Conservation (phyloP, 140 eudicot species). For the Senecio squalidus region DNA sequence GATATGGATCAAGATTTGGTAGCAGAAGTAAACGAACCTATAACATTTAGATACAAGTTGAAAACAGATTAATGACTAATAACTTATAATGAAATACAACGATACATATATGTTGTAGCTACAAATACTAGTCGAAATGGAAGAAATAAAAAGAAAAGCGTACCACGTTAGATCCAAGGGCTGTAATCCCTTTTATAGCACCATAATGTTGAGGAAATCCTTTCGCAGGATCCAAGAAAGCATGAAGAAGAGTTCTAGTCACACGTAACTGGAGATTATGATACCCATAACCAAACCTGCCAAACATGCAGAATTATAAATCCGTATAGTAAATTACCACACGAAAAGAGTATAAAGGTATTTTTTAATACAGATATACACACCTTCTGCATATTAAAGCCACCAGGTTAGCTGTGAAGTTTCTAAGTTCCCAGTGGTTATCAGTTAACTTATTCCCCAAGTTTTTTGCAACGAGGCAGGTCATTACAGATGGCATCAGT, state of each 20-base stretch:
- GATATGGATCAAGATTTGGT: constrained; percentile 86
- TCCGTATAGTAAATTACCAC: not conserved
- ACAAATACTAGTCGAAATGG: not conserved
- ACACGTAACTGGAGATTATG: constrained; percentile 90
- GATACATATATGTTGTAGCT: not conserved
- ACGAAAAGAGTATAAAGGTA: not conserved
- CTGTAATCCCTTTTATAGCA: constrained; percentile 79
- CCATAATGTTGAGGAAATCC: constrained; percentile 88
- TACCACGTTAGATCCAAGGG: constrained; percentile 88
- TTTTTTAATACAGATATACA: not conserved
- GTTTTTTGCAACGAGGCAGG: constrained; percentile 77
- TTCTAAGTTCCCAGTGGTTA: too few relatives aligned
- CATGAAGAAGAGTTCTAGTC: constrained; percentile 81
- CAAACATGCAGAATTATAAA: not conserved
- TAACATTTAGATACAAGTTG: not conserved
- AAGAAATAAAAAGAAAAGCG: not conserved
- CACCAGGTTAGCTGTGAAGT: constrained; percentile 76
- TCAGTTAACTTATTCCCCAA: constrained; percentile 53
- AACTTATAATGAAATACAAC: not conserved
- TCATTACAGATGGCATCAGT: constrained; percentile 90
- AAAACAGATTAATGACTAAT: constrained; percentile 4
- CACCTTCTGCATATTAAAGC: constrained; percentile 83
- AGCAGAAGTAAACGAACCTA: constrained; percentile 79
- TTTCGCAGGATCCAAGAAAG: constrained; percentile 82
- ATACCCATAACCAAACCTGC: constrained; percentile 93